Evolutionary conservation across 2,329 filamentous ascomycete species (phyloP).

Genomic region (Epichloe sibirici): DNA sequence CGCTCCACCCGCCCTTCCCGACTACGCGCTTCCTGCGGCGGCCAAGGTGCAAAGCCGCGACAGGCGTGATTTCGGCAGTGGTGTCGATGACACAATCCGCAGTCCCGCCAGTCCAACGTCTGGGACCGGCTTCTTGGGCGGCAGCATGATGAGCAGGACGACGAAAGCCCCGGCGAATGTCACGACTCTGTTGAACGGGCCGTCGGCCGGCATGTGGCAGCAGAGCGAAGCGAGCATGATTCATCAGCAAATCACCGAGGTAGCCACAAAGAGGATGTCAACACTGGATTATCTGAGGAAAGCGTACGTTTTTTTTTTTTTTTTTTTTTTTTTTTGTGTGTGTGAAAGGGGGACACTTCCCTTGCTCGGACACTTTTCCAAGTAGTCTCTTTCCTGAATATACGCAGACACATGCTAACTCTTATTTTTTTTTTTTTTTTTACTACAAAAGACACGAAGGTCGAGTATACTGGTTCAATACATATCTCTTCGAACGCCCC

Average conservation of each 20-base stretch:
- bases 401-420: neutral
- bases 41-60: conserved; percentile 27
- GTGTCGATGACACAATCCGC: conserved; percentile 6
- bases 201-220: conserved; percentile 17
- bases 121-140: conserved; percentile 5
- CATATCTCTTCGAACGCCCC: conserved; percentile 74
- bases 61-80: conserved; percentile 6
- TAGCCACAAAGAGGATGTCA: conserved; percentile 83
- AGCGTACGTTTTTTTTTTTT: conserved; percentile 47
- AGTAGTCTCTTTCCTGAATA: neutral
- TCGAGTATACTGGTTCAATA: conserved; percentile 96
- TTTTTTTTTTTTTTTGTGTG: neutral
- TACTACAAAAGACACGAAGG: conserved; percentile 61
- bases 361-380: neutral
- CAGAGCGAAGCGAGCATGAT: conserved; percentile 36
- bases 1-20: conserved; percentile 40
- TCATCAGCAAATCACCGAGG: conserved; percentile 63
- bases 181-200: neutral
- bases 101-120: conserved; percentile 9
- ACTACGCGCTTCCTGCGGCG: conserved; percentile 38
- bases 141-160: conserved; percentile 7
- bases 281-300: conserved; percentile 88
- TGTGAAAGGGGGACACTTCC: neutral
- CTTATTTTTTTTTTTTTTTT: neutral
- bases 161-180: conserved; percentile 5